Base-by-base conservation (phyloP, 495 filamentous ascomycete species). In the Daldinia bambusicola region DNA sequence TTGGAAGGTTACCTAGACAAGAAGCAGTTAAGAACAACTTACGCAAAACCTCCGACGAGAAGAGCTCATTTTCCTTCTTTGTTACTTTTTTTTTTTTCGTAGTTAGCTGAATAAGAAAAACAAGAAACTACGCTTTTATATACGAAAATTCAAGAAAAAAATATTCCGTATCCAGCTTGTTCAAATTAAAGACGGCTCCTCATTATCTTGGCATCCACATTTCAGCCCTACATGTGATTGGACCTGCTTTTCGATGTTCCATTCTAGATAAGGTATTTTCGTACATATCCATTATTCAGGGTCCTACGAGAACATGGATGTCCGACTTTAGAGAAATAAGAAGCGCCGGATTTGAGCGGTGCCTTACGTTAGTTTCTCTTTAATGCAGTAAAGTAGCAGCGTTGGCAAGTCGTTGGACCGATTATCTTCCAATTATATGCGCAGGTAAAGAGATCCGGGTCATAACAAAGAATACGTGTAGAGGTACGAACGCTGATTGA, bases 191-290 rank as follows among this genome's bases (percentile, higher is more conserved):
- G 34, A 31, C 53, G 43, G 16, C 8, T 45, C 43, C n/a, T 40
- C 34, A 32, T 8, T 14, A 18, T 60, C 61, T 69, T 66, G 61
- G 66, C 56, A 38, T 61, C 26, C 38, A 36, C 30, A 31, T 56
- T n/a, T 69, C 70, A 73, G 70, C 70, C 70, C 66, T 73, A 73
- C 45, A 8, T 48, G 43, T 48, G 65, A 68, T 48, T 51, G 64
- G 64, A 61, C 61, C 51, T 72, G 14, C 18, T 38, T 37, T 68
- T 53, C 26, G 52, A 18, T 55, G 59, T 63, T 66, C 66, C 60
- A 59, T 63, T 30, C 22, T 14, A 53, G 13, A n/a, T 53, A 4
- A 53, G 13, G 6, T 53, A 53, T 14, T n/a, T 36, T 7, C 14
- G 43, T 16, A 48, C 30, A 53, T 53, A 26, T 20, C 8, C 20